These are phyloP conservation scores for Linaria vulgaris DNA, from an alignment of 257 asterid genomes.

Conservation along the genomic window DNA sequence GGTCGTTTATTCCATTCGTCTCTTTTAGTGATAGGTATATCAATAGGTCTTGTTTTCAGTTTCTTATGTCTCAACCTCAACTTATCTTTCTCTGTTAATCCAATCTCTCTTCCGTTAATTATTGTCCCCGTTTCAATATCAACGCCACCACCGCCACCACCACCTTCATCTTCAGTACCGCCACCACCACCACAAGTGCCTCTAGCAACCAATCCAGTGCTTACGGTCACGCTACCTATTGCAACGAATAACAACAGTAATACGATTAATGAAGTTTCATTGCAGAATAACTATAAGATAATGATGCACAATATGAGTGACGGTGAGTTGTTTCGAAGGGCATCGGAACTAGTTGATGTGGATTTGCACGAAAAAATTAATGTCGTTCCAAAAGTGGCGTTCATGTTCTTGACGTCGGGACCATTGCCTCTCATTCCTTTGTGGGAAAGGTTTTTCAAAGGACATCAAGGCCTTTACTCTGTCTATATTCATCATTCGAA, in stretches of 20 bases:
- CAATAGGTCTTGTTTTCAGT: slow-evolving; percentile 29
- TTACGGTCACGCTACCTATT: background rate
- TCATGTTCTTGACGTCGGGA: slow-evolving; percentile 74
- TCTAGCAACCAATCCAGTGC: background rate
- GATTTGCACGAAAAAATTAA: background rate
- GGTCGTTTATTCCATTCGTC: slow-evolving; percentile 18
- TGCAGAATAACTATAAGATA: background rate
- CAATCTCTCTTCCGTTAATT: background rate
- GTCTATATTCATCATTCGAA: slow-evolving; percentile 54
- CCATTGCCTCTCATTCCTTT: slow-evolving; percentile 59
- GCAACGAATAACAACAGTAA: background rate
- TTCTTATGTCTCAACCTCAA: slow-evolving; percentile 16
- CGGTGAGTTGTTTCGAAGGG: slow-evolving; percentile 35
- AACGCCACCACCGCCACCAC: background rate
- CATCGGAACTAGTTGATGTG: slow-evolving; percentile 22
- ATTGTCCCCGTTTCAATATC: background rate
- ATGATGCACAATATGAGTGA: slow-evolving; percentile 39
- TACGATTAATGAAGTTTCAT: background rate
- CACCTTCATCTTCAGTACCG: background rate
- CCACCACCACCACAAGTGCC: background rate
- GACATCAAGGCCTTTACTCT: slow-evolving; percentile 49
- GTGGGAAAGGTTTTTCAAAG: slow-evolving; percentile 60
- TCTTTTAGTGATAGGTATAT: slow-evolving; percentile 34
- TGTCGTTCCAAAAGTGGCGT: slow-evolving; percentile 50
- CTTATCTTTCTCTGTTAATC: slow-evolving; percentile 20